A percentile compares a stretch with the other conserved stretches of the same genome.
These are phyloP conservation scores for Mycena pura DNA, from an alignment of 768 basidiomycete genomes.

Conservation along the genomic window DNA sequence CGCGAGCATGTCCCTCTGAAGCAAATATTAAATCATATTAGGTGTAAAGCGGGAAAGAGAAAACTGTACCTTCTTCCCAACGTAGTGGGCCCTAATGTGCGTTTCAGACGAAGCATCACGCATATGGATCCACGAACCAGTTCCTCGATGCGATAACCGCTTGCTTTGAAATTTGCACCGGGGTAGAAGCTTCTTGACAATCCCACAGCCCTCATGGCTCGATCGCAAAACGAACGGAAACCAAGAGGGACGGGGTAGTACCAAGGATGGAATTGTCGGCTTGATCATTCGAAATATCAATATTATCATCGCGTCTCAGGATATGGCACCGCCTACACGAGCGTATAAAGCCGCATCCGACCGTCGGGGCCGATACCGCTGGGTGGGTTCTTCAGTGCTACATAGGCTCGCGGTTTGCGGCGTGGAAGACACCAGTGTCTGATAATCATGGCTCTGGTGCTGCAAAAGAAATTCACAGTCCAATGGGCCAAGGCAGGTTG, in stretches of 20 bases:
- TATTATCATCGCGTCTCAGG: background rate
- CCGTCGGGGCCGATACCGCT: background rate
- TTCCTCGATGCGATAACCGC: background rate
- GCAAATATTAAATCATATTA: background rate
- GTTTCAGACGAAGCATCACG: background rate
- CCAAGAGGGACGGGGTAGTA: background rate
- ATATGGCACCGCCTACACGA: background rate
- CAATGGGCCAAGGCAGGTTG: background rate
- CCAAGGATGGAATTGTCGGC: background rate
- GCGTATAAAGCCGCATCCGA: background rate
- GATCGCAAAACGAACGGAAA: background rate
- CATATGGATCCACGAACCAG: background rate
- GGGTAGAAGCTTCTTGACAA: background rate
- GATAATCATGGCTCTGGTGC: background rate
- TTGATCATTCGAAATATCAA: background rate
- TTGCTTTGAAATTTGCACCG: background rate
- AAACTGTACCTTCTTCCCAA: background rate
- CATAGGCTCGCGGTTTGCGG: background rate
- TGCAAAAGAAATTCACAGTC: background rate
- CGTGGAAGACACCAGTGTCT: background rate
- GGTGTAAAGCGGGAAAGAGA: background rate
- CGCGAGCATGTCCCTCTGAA: background rate
- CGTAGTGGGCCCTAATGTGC: background rate
- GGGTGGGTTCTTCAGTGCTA: background rate
- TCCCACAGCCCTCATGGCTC: background rate